These are phyloP conservation scores for Boletus rubroflammeus DNA, from an alignment of 768 basidiomycete genomes.

Conservation along the genomic window DNA sequence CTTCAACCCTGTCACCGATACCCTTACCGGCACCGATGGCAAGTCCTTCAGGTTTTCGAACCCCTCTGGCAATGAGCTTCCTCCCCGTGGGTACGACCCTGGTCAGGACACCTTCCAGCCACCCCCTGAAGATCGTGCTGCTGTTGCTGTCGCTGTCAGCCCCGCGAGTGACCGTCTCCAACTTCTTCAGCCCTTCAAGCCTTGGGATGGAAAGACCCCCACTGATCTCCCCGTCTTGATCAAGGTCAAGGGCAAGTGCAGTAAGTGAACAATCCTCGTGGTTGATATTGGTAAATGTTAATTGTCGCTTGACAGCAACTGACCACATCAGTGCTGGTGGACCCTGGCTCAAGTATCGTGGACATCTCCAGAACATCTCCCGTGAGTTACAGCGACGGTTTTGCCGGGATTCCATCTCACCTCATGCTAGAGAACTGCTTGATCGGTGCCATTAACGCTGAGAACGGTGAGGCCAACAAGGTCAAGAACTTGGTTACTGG, in stretches of 20 bases:
- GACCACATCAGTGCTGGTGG: constrained; percentile 98
- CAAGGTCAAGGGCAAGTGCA: constrained; percentile 99
- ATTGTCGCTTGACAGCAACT: constrained; percentile 47
- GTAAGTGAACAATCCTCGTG: constrained; percentile 41
- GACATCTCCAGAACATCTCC: constrained; percentile 97
- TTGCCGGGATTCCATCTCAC: constrained; percentile 1
- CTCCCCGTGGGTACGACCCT: constrained; percentile 92
- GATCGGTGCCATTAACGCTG: constrained; percentile 94
- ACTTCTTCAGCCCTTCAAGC: constrained; percentile 80
- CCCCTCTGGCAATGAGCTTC: constrained; percentile 88
- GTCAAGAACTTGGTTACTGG: constrained; percentile 89
- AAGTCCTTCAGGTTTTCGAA: constrained; percentile 97
- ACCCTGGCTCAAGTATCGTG: constrained; percentile 99
- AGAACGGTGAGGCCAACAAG: constrained; percentile 96
- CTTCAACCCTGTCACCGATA: constrained; percentile 96
- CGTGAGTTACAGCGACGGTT: constrained; percentile 44
- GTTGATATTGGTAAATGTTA: not conserved
- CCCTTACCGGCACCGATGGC: constrained; percentile 84
- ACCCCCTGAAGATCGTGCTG: constrained; percentile 80
- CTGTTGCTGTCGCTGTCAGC: constrained; percentile 82
- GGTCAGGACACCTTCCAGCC: constrained; percentile 97
- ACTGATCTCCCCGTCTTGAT: constrained; percentile 88
- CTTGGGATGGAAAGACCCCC: constrained; percentile 94
- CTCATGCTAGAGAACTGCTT: constrained; percentile 78
- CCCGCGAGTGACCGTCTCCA: constrained; percentile 89